Conservation (phyloP, 2,329 filamentous ascomycete species). For the Fusarium longipes region DNA sequence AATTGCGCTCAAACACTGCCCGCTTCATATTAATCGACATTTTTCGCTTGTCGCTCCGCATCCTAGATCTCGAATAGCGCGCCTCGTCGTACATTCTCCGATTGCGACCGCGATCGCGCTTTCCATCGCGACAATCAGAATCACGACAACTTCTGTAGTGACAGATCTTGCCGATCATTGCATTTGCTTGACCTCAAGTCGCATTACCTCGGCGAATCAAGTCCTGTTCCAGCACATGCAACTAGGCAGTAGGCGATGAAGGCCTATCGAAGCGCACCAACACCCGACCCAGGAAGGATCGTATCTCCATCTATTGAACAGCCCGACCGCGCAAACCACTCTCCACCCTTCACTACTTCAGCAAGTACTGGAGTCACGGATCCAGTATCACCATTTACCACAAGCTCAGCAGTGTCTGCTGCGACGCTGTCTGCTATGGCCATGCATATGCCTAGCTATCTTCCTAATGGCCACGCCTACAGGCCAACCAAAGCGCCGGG, state of each 20-base stretch:
- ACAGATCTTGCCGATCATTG: conserved; percentile 40
- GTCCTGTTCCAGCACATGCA: conserved; percentile 46
- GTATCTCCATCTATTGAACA: conserved; percentile 43
- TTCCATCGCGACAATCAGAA: conserved; percentile 28
- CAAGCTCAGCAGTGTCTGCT: conserved; percentile 4
- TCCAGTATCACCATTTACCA: conserved; percentile 2
- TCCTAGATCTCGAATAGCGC: background rate
- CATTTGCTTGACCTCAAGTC: conserved; percentile 35
- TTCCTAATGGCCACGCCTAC: conserved; percentile 50
- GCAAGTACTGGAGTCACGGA: conserved; percentile 16
- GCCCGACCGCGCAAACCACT: conserved; percentile 50
- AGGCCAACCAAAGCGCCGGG: conserved; percentile 49
- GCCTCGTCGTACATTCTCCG: background rate
- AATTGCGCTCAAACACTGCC: background rate
- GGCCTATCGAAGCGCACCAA: conserved; percentile 19
- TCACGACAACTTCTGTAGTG: conserved; percentile 26
- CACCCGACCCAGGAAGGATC: conserved; percentile 41
- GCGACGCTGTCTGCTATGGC: conserved; percentile 54
- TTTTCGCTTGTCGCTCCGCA: background rate
- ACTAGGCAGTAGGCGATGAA: conserved; percentile 48
- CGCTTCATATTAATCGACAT: background rate
- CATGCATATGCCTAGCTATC: conserved; percentile 56
- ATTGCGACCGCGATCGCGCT: conserved; percentile 23
- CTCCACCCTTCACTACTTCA: conserved; percentile 43
- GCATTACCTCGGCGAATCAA: conserved; percentile 33